A percentile compares a stretch with the other conserved stretches of the same genome.
These are phyloP conservation scores for Carnegiea gigantea DNA, from an alignment of 179 eudicot species.

Conservation along the genomic window DNA sequence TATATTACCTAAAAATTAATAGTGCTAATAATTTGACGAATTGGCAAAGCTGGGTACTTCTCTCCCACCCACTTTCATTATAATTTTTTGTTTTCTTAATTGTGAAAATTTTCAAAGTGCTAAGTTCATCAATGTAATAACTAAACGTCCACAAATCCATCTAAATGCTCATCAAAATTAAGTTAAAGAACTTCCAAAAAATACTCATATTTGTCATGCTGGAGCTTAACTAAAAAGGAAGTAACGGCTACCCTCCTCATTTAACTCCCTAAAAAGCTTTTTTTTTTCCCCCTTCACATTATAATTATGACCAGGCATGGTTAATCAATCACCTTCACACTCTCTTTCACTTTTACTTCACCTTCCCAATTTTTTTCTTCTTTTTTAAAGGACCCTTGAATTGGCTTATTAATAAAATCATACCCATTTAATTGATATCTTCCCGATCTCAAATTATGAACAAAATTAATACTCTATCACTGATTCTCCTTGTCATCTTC, in stretches of 20 bases:
- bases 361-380: neutral
- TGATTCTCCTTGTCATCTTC: constrained; percentile 10
- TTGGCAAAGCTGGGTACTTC: too few species aligned
- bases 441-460: constrained; percentile 17
- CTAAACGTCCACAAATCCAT: neutral
- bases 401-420: neutral
- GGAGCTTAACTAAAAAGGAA: constrained; percentile 10
- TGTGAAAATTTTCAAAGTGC: neutral
- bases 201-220: constrained; percentile 21
- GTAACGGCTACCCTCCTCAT: constrained; percentile 6
- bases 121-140: neutral
- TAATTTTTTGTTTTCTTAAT: too few species aligned
- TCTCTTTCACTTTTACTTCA: neutral
- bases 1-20: too few species aligned
- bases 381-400: neutral
- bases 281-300: constrained; percentile 28
- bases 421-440: neutral
- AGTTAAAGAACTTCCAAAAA: constrained; percentile 7
- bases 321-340: constrained; percentile 5
- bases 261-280: constrained; percentile 9
- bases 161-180: neutral
- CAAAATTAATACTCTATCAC: neutral
- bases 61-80: too few species aligned
- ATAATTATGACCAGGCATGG: constrained; percentile 18
- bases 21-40: too few species aligned